A percentile compares a stretch with the other conserved stretches of the same genome.
Conservation (phyloP, 768 basidiomycete species). For the Phaeolepiota aurea region DNA sequence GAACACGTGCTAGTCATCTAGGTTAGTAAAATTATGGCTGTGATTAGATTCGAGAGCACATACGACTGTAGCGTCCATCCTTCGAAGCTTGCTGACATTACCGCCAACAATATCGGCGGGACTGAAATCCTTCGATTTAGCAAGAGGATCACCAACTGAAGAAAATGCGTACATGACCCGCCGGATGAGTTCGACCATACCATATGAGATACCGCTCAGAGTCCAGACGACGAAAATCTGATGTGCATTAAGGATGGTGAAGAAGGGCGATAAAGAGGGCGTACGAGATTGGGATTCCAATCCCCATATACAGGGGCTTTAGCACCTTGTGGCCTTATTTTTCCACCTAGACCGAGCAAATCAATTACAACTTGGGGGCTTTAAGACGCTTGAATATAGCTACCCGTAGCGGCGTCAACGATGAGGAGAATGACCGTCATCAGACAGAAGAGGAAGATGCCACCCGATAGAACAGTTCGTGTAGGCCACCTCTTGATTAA, state of each 20-base stretch:
- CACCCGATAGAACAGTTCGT: slow-evolving; percentile 17
- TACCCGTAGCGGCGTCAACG: slow-evolving; percentile 20
- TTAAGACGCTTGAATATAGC: not conserved
- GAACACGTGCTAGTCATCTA: slow-evolving; percentile 21
- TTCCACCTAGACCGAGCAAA: slow-evolving; percentile 11
- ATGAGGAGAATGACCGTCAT: slow-evolving; percentile 23
- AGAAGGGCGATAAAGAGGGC: slow-evolving; percentile 1
- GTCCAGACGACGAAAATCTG: slow-evolving; percentile 26
- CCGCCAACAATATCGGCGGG: slow-evolving; percentile 26
- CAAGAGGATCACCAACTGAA: not conserved
- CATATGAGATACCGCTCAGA: slow-evolving; percentile 20
- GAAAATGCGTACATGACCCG: slow-evolving; percentile 19
- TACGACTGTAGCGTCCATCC: slow-evolving; percentile 23
- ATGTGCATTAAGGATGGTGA: not conserved
- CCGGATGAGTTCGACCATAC: slow-evolving; percentile 27
- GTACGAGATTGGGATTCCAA: slow-evolving; percentile 21
- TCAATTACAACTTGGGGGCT: not conserved
- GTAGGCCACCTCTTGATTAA: slow-evolving; percentile 21
- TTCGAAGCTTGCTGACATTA: slow-evolving; percentile 19
- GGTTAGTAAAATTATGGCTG: no score
- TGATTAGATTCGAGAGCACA: no score
- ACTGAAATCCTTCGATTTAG: slow-evolving; percentile 6
- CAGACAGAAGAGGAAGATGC: slow-evolving; percentile 18
- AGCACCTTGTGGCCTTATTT: slow-evolving; percentile 14
- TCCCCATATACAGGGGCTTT: slow-evolving; percentile 14